These are phyloP conservation scores for Halteria grandinella DNA, from an alignment of 73 alveolate species.

Conservation along the genomic window DNA sequence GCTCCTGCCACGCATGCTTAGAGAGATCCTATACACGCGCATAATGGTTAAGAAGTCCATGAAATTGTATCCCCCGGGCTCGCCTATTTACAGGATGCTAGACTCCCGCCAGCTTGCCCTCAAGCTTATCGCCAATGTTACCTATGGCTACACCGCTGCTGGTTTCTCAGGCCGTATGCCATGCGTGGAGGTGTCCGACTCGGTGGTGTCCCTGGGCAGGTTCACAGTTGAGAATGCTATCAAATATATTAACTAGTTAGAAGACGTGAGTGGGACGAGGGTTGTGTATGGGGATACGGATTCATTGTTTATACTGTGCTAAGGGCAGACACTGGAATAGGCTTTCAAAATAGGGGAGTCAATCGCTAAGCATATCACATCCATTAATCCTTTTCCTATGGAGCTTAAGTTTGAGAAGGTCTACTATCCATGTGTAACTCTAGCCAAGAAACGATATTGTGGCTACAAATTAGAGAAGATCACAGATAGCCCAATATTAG, in stretches of 20 bases:
- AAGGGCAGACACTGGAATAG: conserved; percentile 83
- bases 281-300: conserved; percentile 99
- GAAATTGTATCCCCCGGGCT: conserved; percentile 81
- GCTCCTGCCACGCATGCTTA: conserved; percentile 89
- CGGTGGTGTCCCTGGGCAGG: conserved; percentile 95
- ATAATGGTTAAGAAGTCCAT: conserved; percentile 95
- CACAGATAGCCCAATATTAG: conserved; percentile 82
- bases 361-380: conserved; percentile 85
- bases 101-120: conserved; percentile 92
- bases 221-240: conserved; percentile 84
- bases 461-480: conserved; percentile 93
- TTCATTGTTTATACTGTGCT: conserved; percentile 89
- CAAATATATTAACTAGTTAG: conserved; percentile 71
- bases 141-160: conserved; percentile 99
- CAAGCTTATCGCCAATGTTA: conserved; percentile 91
- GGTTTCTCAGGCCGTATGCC: conserved; percentile 99
- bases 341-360: conserved; percentile 89
- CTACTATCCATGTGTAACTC: conserved; percentile 84
- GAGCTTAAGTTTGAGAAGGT: conserved; percentile 97
- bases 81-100: conserved; percentile 81
- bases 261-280: conserved; percentile 79
- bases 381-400: conserved; percentile 92
- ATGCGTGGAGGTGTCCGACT: conserved; percentile 96
- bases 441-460: conserved; percentile 93
- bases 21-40: conserved; percentile 93